Evolutionary conservation across 108 stramenopile genomes (phyloP).

Genomic region (Nitzschia inconspicua): DNA sequence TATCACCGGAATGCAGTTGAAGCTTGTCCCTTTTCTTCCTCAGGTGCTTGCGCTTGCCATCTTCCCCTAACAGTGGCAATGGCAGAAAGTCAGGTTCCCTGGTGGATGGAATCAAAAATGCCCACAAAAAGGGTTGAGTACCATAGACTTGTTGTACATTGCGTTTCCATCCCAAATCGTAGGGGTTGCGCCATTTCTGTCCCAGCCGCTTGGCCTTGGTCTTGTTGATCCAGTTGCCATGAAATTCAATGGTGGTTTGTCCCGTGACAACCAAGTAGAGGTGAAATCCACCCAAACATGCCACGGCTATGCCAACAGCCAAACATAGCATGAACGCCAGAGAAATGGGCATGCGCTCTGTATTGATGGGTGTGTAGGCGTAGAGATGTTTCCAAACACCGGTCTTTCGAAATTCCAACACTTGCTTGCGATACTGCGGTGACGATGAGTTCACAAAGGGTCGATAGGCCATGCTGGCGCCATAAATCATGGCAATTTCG

Average conservation of each 20-base stretch:
- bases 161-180: constrained; percentile 57
- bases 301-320: constrained; percentile 71
- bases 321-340: constrained; percentile 84
- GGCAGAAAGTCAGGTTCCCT: constrained; percentile 86
- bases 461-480: constrained; percentile 42
- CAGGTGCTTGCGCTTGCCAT: constrained; percentile 16
- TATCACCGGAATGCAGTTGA: too few species aligned
- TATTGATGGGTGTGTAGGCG: constrained; percentile 54
- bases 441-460: constrained; percentile 55
- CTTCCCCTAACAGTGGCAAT: constrained; percentile 61
- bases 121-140: neutral
- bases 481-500: constrained; percentile 68
- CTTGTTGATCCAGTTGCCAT: constrained; percentile 65
- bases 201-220: constrained; percentile 32
- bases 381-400: constrained; percentile 22
- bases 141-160: constrained; percentile 85
- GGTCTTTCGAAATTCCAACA: constrained; percentile 19
- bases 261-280: constrained; percentile 67
- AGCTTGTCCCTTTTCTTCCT: too few species aligned
- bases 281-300: constrained; percentile 74
- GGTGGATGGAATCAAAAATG: constrained; percentile 53
- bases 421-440: constrained; percentile 41
- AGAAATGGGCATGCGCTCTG: constrained; percentile 59
- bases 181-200: constrained; percentile 67
- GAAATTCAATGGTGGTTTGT: constrained; percentile 92